Percentiles rank a stretch among this genome's conserved stretches.
Evolutionary conservation across 352 stramenopile genomes (phyloP).

Genomic region (Globisporangium nagaii): DNA sequence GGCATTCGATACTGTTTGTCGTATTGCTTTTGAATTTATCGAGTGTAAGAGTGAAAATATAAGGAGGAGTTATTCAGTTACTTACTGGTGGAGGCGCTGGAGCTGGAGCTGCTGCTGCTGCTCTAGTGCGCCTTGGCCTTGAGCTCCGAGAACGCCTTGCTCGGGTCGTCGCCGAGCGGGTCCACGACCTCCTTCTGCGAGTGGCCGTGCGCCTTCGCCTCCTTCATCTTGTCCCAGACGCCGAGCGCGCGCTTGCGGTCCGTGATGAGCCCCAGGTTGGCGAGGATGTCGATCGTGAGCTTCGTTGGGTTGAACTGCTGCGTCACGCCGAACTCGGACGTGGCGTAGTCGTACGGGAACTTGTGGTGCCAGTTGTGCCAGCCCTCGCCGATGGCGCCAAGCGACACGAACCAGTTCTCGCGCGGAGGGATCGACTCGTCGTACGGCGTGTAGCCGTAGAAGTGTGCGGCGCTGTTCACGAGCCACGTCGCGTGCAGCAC

Average conservation of each 20-base stretch:
- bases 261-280: slow-evolving; percentile 88
- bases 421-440: slow-evolving; percentile 91
- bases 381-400: slow-evolving; percentile 95
- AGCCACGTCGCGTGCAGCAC: slow-evolving; percentile 98
- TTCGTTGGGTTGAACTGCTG: slow-evolving; percentile 98
- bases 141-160: slow-evolving; percentile 50
- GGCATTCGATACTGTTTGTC: neutral
- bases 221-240: slow-evolving; percentile 92
- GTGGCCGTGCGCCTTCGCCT: slow-evolving; percentile 29
- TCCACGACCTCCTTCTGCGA: slow-evolving; percentile 31
- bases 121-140: slow-evolving; percentile 25
- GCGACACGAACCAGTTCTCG: slow-evolving; percentile 96
- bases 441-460: slow-evolving; percentile 97
- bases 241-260: slow-evolving; percentile 93
- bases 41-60: too few species aligned
- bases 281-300: slow-evolving; percentile 94
- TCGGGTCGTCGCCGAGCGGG: slow-evolving; percentile 49
- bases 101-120: neutral
- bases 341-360: slow-evolving; percentile 99
- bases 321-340: slow-evolving; percentile 95
- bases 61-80: neutral
- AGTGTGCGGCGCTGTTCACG: slow-evolving; percentile 97
- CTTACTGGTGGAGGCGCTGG: too few species aligned
- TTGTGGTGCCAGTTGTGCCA: slow-evolving; percentile 99
- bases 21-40: slow-evolving; percentile 1